These are phyloP conservation scores for Daucus carota DNA, from an alignment of 129 eudicot genomes.

Conservation along the genomic window DNA sequence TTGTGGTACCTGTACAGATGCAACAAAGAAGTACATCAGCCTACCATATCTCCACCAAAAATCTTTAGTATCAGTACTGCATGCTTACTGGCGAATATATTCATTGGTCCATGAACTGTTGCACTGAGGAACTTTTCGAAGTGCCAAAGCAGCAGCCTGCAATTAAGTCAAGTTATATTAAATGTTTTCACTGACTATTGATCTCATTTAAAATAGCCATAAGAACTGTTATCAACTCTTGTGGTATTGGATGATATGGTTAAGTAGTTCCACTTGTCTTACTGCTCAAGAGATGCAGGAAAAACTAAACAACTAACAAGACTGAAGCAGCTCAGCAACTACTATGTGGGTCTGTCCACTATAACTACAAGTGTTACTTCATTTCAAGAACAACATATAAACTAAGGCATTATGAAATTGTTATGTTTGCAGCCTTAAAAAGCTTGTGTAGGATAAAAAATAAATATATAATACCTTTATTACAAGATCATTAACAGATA, in stretches of 20 bases:
- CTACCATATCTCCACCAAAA: neutral
- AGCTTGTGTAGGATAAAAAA: neutral
- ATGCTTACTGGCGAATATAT: slow-evolving; percentile 91
- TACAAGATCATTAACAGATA: slow-evolving; percentile 91
- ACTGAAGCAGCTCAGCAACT: neutral
- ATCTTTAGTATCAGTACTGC: neutral
- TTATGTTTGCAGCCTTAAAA: neutral
- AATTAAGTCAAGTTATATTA: slow-evolving; percentile 7
- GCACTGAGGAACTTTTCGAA: slow-evolving; percentile 87
- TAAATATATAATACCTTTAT: slow-evolving; percentile 50
- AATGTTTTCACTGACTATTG: neutral
- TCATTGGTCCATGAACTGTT: slow-evolving; percentile 97
- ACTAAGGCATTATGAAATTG: neutral
- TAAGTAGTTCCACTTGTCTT: neutral
- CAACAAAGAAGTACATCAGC: slow-evolving; percentile 6
- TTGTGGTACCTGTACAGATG: slow-evolving; percentile 49
- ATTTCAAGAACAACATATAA: neutral
- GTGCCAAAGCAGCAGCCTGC: slow-evolving; percentile 99
- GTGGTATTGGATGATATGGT: neutral
- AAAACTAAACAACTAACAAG: neutral
- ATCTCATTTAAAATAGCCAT: neutral
- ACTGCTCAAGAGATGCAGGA: neutral
- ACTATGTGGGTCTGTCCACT: neutral
- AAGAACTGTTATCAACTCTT: neutral
- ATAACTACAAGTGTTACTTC: neutral